Conservation (phyloP, 306 rosid species). For the Trichosanthes truncata region DNA sequence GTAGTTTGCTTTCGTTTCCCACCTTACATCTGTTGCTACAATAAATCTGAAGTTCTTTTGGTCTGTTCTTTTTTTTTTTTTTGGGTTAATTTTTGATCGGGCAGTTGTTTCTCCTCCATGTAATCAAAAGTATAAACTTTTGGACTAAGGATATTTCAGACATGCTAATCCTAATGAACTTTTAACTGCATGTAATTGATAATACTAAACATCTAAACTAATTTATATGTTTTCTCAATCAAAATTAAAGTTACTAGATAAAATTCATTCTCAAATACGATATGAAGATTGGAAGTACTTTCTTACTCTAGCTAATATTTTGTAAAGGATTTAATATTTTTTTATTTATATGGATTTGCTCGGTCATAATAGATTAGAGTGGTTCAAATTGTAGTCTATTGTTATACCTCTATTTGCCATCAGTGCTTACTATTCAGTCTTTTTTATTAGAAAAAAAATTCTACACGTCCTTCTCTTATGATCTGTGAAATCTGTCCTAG, state of each 20-base stretch:
- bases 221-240: not conserved
- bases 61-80: not conserved
- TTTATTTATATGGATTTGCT: not conserved
- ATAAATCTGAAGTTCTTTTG: not conserved
- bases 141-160: not conserved
- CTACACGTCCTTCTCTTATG: not conserved
- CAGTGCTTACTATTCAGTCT: too few relatives aligned
- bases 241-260: not conserved
- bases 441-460: too few relatives aligned
- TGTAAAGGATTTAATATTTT: not conserved
- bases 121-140: not conserved
- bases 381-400: not conserved
- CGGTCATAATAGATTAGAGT: not conserved
- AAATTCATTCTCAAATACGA: not conserved
- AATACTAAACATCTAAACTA: not conserved
- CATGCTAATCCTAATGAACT: not conserved
- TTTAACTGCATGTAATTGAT: not conserved
- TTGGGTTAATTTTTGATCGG: not conserved
- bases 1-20: not conserved
- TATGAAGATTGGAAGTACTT: not conserved
- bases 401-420: not conserved
- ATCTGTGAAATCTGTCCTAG: not conserved
- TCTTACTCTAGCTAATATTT: not conserved
- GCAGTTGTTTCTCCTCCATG: not conserved
- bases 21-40: not conserved